Conservation (phyloP, 805 yeast species). For the Nakazawaea laoshanensis region DNA sequence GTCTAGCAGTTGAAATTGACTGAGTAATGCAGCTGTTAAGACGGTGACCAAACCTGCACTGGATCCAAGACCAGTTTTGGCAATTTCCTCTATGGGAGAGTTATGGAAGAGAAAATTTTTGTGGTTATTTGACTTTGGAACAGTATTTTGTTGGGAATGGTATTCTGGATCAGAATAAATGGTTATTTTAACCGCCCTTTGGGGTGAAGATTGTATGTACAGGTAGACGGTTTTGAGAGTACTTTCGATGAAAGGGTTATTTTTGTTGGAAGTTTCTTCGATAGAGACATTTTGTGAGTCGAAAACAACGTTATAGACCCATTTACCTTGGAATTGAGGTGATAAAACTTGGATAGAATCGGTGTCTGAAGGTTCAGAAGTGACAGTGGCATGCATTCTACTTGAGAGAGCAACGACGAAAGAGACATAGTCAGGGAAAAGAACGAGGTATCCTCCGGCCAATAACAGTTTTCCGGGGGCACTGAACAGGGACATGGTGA, state of each 20-base stretch:
- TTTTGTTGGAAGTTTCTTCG: constrained; percentile 12
- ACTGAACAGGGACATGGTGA: constrained; percentile 36
- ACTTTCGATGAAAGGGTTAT: constrained; percentile 71
- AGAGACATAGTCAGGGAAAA: constrained; percentile 67
- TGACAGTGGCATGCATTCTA: constrained; percentile 73
- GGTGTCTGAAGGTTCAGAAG: constrained; percentile 6
- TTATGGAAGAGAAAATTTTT: constrained; percentile 53
- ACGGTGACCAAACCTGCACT: constrained; percentile 91
- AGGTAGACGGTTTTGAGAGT: constrained; percentile 19
- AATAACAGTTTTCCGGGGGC: constrained; percentile 94
- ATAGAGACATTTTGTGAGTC: constrained; percentile 11
- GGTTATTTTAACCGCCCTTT: constrained; percentile 32
- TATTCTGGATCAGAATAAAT: constrained; percentile 83
- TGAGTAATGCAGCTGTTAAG: constrained; percentile 58
- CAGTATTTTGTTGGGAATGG: constrained; percentile 63
- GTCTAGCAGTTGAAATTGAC: constrained; percentile 28
- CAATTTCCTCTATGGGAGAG: constrained; percentile 54
- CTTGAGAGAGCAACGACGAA: constrained; percentile 84
- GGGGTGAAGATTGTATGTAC: background rate
- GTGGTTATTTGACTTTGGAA: constrained; percentile 21
- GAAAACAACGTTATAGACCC: constrained; percentile 51
- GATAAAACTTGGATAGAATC: constrained; percentile 43
- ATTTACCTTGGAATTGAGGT: constrained; percentile 73
- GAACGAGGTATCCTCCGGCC: constrained; percentile 91
- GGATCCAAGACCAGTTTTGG: constrained; percentile 94